phyloP scores from a whole-genome alignment of 1,139 yeast species.

The Arxiozyma heterogenica region DNA sequence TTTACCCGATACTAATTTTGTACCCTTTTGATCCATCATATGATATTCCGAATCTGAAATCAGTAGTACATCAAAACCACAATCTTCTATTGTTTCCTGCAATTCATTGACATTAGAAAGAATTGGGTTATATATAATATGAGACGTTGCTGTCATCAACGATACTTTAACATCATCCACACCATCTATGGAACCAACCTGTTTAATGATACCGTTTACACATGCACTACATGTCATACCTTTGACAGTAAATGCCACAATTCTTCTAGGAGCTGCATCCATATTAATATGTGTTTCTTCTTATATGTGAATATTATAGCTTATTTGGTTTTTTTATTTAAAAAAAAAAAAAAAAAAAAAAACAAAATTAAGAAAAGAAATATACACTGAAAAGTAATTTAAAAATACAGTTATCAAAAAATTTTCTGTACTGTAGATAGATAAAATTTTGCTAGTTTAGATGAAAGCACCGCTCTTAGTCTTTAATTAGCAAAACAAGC shows the following conservation, averaged over 20 bases:
- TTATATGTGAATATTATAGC: slow-evolving; percentile 56
- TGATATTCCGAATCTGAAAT: slow-evolving; percentile 1
- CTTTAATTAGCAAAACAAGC: too few species aligned
- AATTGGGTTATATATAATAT: slow-evolving; percentile 38
- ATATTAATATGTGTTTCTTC: background rate
- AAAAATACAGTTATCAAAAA: too few species aligned
- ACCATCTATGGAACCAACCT: slow-evolving; percentile 42
- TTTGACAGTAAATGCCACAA: slow-evolving; percentile 25
- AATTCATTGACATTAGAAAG: slow-evolving; percentile 33
- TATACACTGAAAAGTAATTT: too few species aligned
- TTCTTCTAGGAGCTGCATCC: background rate
- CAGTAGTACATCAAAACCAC: slow-evolving; percentile 59
- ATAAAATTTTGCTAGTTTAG: too few species aligned
- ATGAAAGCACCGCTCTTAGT: too few species aligned
- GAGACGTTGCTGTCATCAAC: slow-evolving; percentile 64
- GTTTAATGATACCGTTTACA: slow-evolving; percentile 51
- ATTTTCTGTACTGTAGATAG: too few species aligned
- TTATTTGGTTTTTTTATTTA: too few species aligned
- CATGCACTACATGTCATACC: slow-evolving; percentile 94
- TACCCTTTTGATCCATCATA: background rate
- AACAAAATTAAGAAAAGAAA: too few species aligned
- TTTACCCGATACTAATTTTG: background rate
- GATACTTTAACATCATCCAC: slow-evolving; percentile 52
- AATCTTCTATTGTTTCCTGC: slow-evolving; percentile 50
- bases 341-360: too few species aligned